Conservation (phyloP, 768 basidiomycete genomes). For the Antrodiella citrinella region DNA sequence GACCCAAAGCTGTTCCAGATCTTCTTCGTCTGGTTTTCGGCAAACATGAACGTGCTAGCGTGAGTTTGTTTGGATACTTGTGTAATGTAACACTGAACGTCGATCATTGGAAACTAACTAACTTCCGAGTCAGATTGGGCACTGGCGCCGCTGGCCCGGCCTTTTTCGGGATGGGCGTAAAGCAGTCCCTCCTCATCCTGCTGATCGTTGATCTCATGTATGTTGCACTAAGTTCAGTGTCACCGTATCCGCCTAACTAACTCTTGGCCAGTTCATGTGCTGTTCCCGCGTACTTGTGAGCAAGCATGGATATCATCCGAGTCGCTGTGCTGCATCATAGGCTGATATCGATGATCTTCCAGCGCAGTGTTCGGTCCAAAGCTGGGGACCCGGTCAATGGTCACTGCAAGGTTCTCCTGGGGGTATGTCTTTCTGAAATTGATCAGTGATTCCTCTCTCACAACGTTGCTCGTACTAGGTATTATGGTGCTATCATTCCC, state of each 20-base stretch:
- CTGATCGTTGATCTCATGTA: slow-evolving; percentile 39
- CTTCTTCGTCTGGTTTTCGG: slow-evolving; percentile 68
- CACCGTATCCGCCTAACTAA: slow-evolving; percentile 4
- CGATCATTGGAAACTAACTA: neutral
- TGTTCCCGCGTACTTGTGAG: slow-evolving; percentile 33
- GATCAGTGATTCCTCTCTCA: neutral
- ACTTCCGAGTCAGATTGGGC: slow-evolving; percentile 39
- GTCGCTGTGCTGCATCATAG: too few relatives aligned
- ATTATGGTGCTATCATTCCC: slow-evolving; percentile 28
- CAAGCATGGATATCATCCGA: too few relatives aligned
- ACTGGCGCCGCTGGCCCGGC: slow-evolving; percentile 44
- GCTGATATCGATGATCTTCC: too few relatives aligned
- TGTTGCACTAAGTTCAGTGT: slow-evolving; percentile 7
- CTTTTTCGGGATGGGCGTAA: slow-evolving; percentile 37
- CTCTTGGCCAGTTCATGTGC: slow-evolving; percentile 22
- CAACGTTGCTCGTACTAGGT: slow-evolving; percentile 19
- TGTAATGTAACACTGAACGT: neutral
- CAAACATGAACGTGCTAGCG: slow-evolving; percentile 58
- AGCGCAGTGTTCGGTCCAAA: slow-evolving; percentile 48
- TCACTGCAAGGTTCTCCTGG: slow-evolving; percentile 45
- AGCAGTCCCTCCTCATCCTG: slow-evolving; percentile 33
- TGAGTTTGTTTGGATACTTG: too few relatives aligned
- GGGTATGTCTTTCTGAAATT: slow-evolving; percentile 24
- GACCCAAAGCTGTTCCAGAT: slow-evolving; percentile 57
- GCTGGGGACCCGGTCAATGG: slow-evolving; percentile 50